phyloP scores from a whole-genome alignment of 2,329 filamentous ascomycete genomes.

The Fusarium haematococcum region DNA sequence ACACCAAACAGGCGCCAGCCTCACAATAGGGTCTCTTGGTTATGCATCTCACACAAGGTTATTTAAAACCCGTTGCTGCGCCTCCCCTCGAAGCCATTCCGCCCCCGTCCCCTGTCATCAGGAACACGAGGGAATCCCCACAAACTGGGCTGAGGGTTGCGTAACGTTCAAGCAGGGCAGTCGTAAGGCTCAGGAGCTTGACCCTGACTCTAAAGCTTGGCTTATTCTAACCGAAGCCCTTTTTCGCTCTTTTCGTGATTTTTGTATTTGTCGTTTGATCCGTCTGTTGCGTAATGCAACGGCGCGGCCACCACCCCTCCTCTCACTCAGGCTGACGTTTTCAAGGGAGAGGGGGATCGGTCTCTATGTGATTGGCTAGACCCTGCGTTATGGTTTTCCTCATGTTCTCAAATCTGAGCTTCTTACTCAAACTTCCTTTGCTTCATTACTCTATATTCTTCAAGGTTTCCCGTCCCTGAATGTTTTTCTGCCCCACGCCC shows the following conservation, averaged over 20 bases:
- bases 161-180: constrained; percentile 12
- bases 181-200: background rate
- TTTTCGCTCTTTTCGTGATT: background rate
- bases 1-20: background rate
- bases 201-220: background rate
- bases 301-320: background rate
- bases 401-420: background rate
- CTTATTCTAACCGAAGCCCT: background rate
- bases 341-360: background rate
- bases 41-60: background rate
- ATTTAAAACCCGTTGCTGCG: background rate
- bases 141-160: constrained; percentile 29
- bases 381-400: background rate
- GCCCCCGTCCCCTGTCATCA: too few relatives aligned
- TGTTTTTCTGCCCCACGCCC: background rate
- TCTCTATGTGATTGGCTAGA: background rate
- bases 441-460: background rate
- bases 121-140: constrained; percentile 9
- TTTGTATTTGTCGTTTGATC: background rate
- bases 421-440: background rate
- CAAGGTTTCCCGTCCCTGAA: background rate
- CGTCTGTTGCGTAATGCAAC: background rate
- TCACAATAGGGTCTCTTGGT: background rate
- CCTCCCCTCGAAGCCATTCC: background rate
- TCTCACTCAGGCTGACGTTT: background rate